Percentiles rank a stretch among this genome's conserved stretches.
Conservation (phyloP, 192 early-diverging fungal species). For the Coemansia sp. region DNA sequence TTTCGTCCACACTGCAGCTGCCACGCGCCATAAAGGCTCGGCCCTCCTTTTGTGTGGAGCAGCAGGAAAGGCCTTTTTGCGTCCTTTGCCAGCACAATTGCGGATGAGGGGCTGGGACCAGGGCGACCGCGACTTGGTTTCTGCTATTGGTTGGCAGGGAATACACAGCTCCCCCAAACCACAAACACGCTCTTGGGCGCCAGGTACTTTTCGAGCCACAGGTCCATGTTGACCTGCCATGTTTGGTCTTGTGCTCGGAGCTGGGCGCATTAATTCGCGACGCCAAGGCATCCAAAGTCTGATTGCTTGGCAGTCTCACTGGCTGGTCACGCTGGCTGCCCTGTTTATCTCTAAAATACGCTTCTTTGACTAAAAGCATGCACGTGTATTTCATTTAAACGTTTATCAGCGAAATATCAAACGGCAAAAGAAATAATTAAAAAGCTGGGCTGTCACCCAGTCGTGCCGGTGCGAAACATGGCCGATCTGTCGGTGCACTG, state of each 20-base stretch:
- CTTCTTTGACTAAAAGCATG: background rate
- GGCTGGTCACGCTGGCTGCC: constrained; percentile 2
- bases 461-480: constrained; percentile 5
- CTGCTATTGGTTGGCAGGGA: background rate
- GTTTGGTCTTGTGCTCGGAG: background rate
- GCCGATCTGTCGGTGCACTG: constrained; percentile 15
- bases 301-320: background rate
- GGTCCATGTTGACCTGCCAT: background rate
- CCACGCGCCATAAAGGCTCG: constrained; percentile 19
- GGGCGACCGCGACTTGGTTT: background rate
- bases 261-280: background rate
- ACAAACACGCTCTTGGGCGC: background rate
- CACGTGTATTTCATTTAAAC: constrained; percentile 4
- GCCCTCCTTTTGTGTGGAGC: constrained; percentile 10
- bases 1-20: constrained; percentile 20
- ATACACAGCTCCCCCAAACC: background rate
- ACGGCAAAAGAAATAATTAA: background rate
- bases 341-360: constrained; percentile 2
- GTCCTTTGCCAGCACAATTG: background rate
- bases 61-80: constrained; percentile 11
- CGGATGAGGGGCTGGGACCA: background rate
- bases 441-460: constrained; percentile 5
- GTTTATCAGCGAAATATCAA: background rate
- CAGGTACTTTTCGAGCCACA: background rate
- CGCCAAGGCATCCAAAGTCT: background rate